These are phyloP conservation scores for Zoysia matrella DNA, from an alignment of 202 grass and related monocot genomes.

Conservation along the genomic window DNA sequence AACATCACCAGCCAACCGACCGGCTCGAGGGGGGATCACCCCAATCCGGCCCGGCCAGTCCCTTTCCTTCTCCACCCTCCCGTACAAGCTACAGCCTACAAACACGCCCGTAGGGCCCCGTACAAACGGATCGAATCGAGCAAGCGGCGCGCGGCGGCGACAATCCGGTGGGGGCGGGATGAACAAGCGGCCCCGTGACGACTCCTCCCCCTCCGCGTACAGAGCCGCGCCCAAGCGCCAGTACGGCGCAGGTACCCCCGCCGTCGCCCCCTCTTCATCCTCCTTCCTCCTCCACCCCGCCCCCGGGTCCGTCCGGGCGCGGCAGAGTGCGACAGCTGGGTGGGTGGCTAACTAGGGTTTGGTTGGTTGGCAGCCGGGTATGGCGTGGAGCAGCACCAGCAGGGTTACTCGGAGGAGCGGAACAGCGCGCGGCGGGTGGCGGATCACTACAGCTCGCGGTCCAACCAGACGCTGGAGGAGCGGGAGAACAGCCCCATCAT, in stretches of 20 bases:
- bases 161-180: conserved; percentile 23
- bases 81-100: not conserved
- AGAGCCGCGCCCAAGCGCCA: conserved; percentile 49
- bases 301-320: not conserved
- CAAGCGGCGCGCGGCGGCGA: not conserved
- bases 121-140: not conserved
- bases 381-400: not conserved
- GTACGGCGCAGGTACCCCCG: conserved; percentile 48
- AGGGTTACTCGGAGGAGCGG: conserved; percentile 57
- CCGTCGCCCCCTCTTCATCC: not conserved
- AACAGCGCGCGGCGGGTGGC: conserved; percentile 65
- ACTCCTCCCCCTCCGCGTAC: conserved; percentile 35
- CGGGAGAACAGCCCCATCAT: conserved; percentile 96
- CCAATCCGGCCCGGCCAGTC: not conserved
- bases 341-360: conserved; percentile 31
- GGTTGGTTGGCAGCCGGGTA: conserved; percentile 32
- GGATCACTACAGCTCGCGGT: conserved; percentile 94
- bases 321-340: not conserved
- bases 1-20: not conserved
- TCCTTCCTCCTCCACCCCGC: not conserved
- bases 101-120: no score
- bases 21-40: not conserved
- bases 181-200: conserved; percentile 58
- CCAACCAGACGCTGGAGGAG: conserved; percentile 97
- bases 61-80: not conserved